Base-by-base conservation (phyloP, 2,329 filamentous ascomycete species). In the Phaeosphaeriaceae sp. region DNA sequence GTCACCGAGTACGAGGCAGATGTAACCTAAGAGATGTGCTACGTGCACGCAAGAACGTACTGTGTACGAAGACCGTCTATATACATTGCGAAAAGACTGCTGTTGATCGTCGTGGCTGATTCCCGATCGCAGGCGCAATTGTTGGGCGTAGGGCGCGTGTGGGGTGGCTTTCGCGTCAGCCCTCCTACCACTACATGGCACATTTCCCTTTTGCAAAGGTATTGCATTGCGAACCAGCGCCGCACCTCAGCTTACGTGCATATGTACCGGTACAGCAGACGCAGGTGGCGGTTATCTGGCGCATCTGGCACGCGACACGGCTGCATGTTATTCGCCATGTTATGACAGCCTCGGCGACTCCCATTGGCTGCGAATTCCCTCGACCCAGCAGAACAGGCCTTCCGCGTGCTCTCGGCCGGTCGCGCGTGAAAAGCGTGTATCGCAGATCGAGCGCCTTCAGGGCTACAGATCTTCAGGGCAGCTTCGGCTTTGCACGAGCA, bases 311-410 rank as follows among this genome's bases (percentile, higher is more conserved):
- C 51, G 41, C 51, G 41, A 53, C 25, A 44, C 46, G 51, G 51
- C 42, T 21, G 24, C 21, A 46, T 19, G 13, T 27, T 20, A 36
- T 36, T 54, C 57, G 45, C 55, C 52, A 42, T 19, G 17, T 27
- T 47, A 48, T 61, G 54, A 62, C 63, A 24, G 13, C 45, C 33
- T 60, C 60, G 61, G 60, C 57, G 20, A 57, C 44, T 49, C 54
- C 56, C 27, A 70, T 68, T 66, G 67, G 67, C 21, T 53, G 45
- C 17, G 46, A 7, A 27, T 31, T 36, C 31, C 52, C 49, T 25
- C 52, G 31, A 7, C 6, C 9, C 31, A 36, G 13, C 31, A 31
- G 42, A 50, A 45, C 33, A 47, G 36, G 44, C 54, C 55, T 57
- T 60, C 60, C 55, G 51, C 55, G 49, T 51, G 48, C 54, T 54